Base-by-base conservation (phyloP, 2,329 filamentous ascomycete species). In the Atkinsonella hypoxylon region DNA sequence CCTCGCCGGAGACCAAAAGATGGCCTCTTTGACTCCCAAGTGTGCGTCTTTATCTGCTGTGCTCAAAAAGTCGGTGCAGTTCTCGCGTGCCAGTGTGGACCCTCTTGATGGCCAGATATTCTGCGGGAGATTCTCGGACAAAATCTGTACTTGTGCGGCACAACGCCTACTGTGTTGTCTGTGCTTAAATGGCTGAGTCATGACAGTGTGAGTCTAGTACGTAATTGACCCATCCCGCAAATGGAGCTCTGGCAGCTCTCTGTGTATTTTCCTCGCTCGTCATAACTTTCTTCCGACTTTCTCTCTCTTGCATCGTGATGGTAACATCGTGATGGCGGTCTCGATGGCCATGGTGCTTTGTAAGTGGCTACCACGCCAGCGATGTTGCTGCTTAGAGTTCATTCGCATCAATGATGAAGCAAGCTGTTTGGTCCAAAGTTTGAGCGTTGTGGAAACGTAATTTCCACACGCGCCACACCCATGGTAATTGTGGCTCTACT, bases 31-130 rank as follows among this genome's bases (percentile, higher is more conserved):
- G 42, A 18, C 48, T 51, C 36, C 36, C 38, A 43, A 45, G 47
- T 60, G 58, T 66, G 65, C 64, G 65, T 64, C 67, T 67, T 67
- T 67, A 64, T 62, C 56, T 59, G 62, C 59, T 61, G 59, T 63
- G 64, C 61, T 59, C 59, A 66, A 68, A 67, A 69, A 63, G 22
- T 69, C 64, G 67, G 65, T 67, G 64, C 64, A 64, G 62, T 62
- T 67, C 49, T 54, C 52, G 41, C 58, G 61, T 66, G 61, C 59
- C 61, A 53, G 62, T 67, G 66, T 68, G 67, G 65, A 17, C 5
- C 20, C 17, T 45, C 43, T 49, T 44, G 26, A 42, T 12, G 42
- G 36, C 47, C 45, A 53, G 50, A 51, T 49, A 47, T 52, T 53
- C 40, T 34, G 53, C 61, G 60, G 60, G 48, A 56, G 57, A 64